Base-by-base conservation (phyloP, 2,329 filamentous ascomycete species). In the Diplodia scrobiculata region DNA sequence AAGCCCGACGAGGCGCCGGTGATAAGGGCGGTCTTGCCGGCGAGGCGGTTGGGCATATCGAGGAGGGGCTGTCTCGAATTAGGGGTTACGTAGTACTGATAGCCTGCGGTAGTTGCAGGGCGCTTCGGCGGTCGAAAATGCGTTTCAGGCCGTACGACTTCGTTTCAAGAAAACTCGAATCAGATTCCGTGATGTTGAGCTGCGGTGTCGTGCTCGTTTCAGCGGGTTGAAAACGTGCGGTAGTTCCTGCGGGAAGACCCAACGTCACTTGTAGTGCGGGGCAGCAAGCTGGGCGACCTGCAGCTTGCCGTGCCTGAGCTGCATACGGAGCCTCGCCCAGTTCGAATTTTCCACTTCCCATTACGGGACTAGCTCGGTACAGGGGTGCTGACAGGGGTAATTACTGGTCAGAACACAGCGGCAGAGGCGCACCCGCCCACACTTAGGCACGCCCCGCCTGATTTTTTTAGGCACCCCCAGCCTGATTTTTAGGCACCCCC, bases 1-100 rank as follows among this genome's bases (percentile, higher is more conserved):
- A 74, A 69, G n/a, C 72, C 73, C 29, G 70, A 68, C n/a, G 71
- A 72, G 21, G 72, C 70, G 52, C 73, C 72, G 9, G 72, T 75
- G 45, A 74, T 68, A n/a, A 74, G 70, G n/a, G 73, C 73, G 14
- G 70, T 66, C 36, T 70, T 71, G 63, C 70, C 55, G 17, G 29
- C 17, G 51, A 67, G 66, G 32, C 66, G 66, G 45, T 66, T 53
- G 19, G 62, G 32, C 41, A 66, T 59, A 19, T 41, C n/a, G 41
- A 9, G 47, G 29, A 47, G 19, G 38, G 34, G 19, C 5, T 1
- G 47, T 53, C 41, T 63, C 50, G 38, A 48, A 19, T 27, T 45
- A 27, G 36, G 54, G 60, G 47, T 47, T 53, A 45, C 25, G 25
- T 3, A 25, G 25, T 25, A 25, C 3, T 27, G 48, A n/a, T 36